Evolutionary conservation across 257 asterid genomes (phyloP).

Genomic region (Striga asiatica): DNA sequence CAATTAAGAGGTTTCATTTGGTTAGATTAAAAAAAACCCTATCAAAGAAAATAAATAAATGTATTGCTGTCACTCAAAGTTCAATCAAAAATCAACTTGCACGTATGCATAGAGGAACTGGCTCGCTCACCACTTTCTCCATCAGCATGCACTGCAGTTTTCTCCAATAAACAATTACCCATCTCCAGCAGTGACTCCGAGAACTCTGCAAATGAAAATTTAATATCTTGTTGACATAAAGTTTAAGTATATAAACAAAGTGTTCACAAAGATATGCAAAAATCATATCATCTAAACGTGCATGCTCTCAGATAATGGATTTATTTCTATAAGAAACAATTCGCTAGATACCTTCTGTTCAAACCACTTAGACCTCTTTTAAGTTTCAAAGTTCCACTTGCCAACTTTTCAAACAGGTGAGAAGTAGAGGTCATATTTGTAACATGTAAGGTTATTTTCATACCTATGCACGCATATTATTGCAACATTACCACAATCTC

Average conservation of each 20-base stretch:
- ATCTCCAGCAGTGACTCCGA: conserved; percentile 85
- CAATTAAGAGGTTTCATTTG: not conserved
- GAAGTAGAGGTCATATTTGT: not conserved
- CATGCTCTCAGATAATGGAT: not conserved
- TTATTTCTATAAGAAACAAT: not conserved
- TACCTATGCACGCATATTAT: not conserved
- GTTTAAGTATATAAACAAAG: not conserved
- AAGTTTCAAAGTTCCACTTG: not conserved
- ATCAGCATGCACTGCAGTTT: conserved; percentile 50
- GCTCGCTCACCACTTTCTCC: conserved; percentile 62
- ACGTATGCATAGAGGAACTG: conserved; percentile 6
- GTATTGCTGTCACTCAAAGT: not conserved
- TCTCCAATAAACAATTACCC: conserved; percentile 82
- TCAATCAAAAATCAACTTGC: conserved; percentile 5
- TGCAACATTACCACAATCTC: not conserved
- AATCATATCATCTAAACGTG: not conserved
- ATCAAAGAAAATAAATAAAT: not conserved
- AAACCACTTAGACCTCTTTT: not conserved
- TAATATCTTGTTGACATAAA: not conserved
- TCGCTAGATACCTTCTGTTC: not conserved
- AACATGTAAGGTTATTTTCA: not conserved
- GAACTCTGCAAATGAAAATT: conserved; percentile 51
- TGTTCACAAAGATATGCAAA: not conserved
- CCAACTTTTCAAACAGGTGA: not conserved
- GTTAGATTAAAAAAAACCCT: not conserved